Evolutionary conservation across 1,139 yeast species (phyloP).

Genomic region (Cylindricascospora bacillispora): DNA sequence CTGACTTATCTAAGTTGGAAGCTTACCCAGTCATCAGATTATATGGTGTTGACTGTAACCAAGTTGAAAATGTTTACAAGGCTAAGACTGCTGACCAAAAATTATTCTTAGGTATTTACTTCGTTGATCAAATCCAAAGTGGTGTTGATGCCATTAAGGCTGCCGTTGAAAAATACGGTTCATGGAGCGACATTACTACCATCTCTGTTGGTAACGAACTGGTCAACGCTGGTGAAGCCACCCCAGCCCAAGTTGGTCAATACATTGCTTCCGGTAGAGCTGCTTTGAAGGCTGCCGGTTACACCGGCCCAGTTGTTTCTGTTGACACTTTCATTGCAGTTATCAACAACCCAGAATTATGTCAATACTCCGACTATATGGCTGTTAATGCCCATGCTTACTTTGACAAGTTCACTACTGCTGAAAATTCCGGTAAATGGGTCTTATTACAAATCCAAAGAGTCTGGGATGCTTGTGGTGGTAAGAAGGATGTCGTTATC

Average conservation of each 20-base stretch:
- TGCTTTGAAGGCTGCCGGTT: constrained; percentile 51
- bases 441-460: constrained; percentile 50
- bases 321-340: constrained; percentile 74
- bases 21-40: constrained; percentile 55
- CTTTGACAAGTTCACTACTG: constrained; percentile 60
- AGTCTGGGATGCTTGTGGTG: constrained; percentile 55
- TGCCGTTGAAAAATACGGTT: constrained; percentile 45
- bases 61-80: constrained; percentile 55
- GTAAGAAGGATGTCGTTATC: constrained; percentile 43
- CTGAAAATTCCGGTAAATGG: constrained; percentile 62
- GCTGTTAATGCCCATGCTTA: constrained; percentile 75
- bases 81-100: constrained; percentile 50
- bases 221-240: constrained; percentile 55
- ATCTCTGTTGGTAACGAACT: constrained; percentile 73
- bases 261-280: constrained; percentile 47
- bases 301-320: constrained; percentile 59
- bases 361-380: constrained; percentile 61
- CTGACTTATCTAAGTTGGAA: constrained; percentile 45
- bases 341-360: constrained; percentile 55
- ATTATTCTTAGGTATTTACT: constrained; percentile 59
- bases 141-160: constrained; percentile 40
- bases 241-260: constrained; percentile 41
- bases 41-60: constrained; percentile 76
- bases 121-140: constrained; percentile 38
- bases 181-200: constrained; percentile 62